Conservation (phyloP, 805 yeast genomes). For the Osmozyma mogii region DNA sequence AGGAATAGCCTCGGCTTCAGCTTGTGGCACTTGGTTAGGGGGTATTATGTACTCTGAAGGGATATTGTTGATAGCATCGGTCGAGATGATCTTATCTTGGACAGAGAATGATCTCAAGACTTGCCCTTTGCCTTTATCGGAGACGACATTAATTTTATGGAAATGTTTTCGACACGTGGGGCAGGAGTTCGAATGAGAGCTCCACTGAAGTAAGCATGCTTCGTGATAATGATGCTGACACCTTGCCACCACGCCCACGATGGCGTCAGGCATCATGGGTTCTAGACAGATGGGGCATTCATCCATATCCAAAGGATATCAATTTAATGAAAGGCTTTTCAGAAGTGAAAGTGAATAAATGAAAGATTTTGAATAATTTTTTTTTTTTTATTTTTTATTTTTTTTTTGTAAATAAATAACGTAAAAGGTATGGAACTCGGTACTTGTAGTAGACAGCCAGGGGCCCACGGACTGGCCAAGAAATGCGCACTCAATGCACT, state of each 20-base stretch:
- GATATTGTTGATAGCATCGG: slow-evolving; percentile 30
- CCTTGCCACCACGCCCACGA: slow-evolving; percentile 18
- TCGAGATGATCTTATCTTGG: slow-evolving; percentile 24
- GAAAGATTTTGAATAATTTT: too few species aligned
- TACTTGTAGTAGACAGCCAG: too few species aligned
- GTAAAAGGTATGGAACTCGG: too few species aligned
- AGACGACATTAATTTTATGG: slow-evolving; percentile 26
- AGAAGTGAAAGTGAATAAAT: too few species aligned
- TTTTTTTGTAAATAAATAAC: too few species aligned
- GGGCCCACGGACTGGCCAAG: too few species aligned
- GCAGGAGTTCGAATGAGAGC: slow-evolving; percentile 46
- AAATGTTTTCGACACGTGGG: slow-evolving; percentile 53
- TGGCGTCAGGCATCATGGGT: slow-evolving; percentile 6
- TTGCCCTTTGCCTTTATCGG: slow-evolving; percentile 7
- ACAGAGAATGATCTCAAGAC: slow-evolving; percentile 12
- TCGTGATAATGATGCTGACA: slow-evolving; percentile 54
- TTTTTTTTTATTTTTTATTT: too few species aligned
- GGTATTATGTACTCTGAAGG: slow-evolving; percentile 30
- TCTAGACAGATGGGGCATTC: slow-evolving; percentile 61
- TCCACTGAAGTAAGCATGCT: slow-evolving; percentile 52
- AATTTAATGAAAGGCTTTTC: too few species aligned
- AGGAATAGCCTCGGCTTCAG: slow-evolving; percentile 1
- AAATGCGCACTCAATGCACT: too few species aligned
- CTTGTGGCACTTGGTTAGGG: slow-evolving; percentile 2
- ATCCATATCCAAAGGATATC: too few species aligned